Base-by-base conservation (phyloP, 208 protist genomes). In the Trypanosoma mega region DNA sequence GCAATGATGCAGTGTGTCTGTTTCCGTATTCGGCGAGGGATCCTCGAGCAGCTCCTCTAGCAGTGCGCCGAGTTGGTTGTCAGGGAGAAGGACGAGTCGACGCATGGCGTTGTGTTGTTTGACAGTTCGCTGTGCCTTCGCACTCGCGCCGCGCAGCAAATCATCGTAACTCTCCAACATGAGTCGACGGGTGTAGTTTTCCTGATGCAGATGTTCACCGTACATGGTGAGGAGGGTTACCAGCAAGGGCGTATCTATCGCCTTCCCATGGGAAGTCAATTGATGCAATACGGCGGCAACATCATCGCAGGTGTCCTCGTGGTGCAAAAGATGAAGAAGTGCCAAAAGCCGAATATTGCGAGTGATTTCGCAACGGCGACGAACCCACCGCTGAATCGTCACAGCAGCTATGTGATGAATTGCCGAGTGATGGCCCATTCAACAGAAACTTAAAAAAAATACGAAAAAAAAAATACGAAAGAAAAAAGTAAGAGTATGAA, bases 181-280 rank as follows among this genome's bases (percentile, higher is more conserved):
- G 14, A 79, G 39, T 18, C 20, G 51, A 6, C 78, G 68, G 23
- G 65, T 78, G 44, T 65, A 63, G 70, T 87, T 91, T 47, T 84
- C 80, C 1, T 21, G 11, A 2, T 51, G 55, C 21, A 85, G 59
- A 6, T 54, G 55, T 7, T 20, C 45, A 20, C 56, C 77, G 57
- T 87, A 87, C 14, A 16, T 37, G 4, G 50, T 23, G 0, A 45
- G 65, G 2, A 68, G 33, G 11, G 59, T 70, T 12, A 73, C 24
- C 18, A 81, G 33, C 39, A 49, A 27, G 36, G 44, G 34, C 12
- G 34, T 39, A 12, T 39, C 26, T 11, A n/a, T 3, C 7, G 11
- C 31, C 21, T 4, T 41, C 50, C 1, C n/a, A 7, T 20, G 44
- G 34, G 9, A 5, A 23, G 30, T 6, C 9, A 2, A n/a, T 30